Evolutionary conservation across 2,329 filamentous ascomycete species (phyloP), one percentile per base, ranked within the genome.

Genomic region (Sclerotinia glacialis): DNA sequence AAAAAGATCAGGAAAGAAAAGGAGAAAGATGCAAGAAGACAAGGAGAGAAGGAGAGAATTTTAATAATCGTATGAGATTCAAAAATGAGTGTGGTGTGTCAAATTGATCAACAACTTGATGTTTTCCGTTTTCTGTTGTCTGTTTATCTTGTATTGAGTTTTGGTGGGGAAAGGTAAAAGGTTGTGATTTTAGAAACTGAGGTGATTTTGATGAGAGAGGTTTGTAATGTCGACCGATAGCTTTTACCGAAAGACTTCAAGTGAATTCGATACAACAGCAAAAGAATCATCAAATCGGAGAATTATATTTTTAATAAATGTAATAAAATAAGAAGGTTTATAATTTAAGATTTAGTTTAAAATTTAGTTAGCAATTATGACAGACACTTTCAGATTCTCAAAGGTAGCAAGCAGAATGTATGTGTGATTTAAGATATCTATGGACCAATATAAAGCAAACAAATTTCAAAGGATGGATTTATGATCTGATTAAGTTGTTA

Each of bases 71-170:
- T n/a, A 49, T 40, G 28, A 4, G 28, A 5, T 49, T 49, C 44
- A 37, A 61, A 60, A 61, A 60, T 7, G 58, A 61, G 16, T 50
- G 58, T 61, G 44, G 8, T 50, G 5, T 61, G 7, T 60, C 44
- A 61, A 61, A 37, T 61, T 23, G 58, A 40, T 61, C 44, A 61
- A 61, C 58, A 49, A 61, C 4, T 49, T 40, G 58, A 61, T 47
- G n/a, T 6, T 23, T 46, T 59, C 49, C 23, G 21, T 60, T n/a
- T n/a, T n/a, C n/a, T 47, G n/a, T 6, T 23, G 31, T 59, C 49
- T 21, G 21, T 60, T 49, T 49, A 7, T 34, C 11, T 18, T 34
- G 28, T 37, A 28, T 49, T 37, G n/a, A 18, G 9, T 49, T 60
- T 21, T 60, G 37, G 54, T 44, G 9, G n/a, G 9, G 37, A 44